These are phyloP conservation scores for Arthroderma uncinatum DNA, from an alignment of 2,329 filamentous ascomycete species.

Conservation along the genomic window DNA sequence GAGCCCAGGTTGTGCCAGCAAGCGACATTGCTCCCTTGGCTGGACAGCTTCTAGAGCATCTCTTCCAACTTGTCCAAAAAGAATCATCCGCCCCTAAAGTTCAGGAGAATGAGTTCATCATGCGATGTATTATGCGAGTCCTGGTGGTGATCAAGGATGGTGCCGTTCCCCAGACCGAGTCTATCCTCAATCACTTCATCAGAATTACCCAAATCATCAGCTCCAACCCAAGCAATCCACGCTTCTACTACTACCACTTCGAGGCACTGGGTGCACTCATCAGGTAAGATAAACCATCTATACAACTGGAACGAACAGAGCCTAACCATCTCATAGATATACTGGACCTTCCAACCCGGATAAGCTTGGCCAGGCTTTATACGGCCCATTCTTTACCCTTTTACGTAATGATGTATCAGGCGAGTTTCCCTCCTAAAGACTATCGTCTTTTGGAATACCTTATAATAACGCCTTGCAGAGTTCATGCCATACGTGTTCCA, in stretches of 20 bases:
- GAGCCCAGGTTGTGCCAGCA: conserved; percentile 67
- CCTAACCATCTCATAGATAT: conserved; percentile 36
- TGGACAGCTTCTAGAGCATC: conserved; percentile 74
- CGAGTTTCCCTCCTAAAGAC: conserved; percentile 31
- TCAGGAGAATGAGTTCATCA: conserved; percentile 96
- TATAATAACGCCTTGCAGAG: conserved; percentile 44
- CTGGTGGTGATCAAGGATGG: conserved; percentile 86
- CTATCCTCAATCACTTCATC: conserved; percentile 71
- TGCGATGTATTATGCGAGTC: conserved; percentile 97
- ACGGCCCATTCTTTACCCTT: conserved; percentile 70
- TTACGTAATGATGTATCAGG: conserved; percentile 71
- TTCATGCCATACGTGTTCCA: conserved; percentile 97
- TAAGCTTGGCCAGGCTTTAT: conserved; percentile 69
- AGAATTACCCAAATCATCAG: conserved; percentile 86
- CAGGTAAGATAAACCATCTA: conserved; percentile 35
- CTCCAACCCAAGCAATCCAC: conserved; percentile 89
- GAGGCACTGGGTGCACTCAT: conserved; percentile 87
- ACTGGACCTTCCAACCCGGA: conserved; percentile 57
- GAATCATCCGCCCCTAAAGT: conserved; percentile 79
- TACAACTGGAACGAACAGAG: conserved; percentile 9
- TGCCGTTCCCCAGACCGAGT: conserved; percentile 60
- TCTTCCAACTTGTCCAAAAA: conserved; percentile 84
- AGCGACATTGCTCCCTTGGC: conserved; percentile 68
- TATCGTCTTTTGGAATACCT: conserved; percentile 16
- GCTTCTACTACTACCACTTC: conserved; percentile 98